phyloP scores from a whole-genome alignment of 108 stramenopile genomes.

The Nitzschia sp. region DNA sequence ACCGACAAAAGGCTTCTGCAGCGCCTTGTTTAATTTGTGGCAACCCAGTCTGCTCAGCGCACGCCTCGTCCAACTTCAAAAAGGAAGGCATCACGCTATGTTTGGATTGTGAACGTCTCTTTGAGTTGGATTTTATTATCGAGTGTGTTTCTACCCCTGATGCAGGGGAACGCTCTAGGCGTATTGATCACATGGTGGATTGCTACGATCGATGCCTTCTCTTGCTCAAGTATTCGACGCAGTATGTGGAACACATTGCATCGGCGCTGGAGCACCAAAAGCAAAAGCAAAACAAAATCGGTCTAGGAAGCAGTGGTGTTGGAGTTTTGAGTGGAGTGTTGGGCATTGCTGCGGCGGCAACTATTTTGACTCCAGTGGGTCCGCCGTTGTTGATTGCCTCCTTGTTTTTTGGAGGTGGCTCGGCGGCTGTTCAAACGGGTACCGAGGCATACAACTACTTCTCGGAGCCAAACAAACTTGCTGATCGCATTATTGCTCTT shows the following conservation, averaged over 20 bases:
- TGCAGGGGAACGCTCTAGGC: conserved; percentile 18
- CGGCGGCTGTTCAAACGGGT: conserved; percentile 58
- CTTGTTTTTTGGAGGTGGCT: conserved; percentile 66
- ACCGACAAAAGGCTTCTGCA: conserved; percentile 16
- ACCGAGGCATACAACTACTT: conserved; percentile 58
- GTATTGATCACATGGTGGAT: conserved; percentile 67
- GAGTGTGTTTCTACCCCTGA: conserved; percentile 48
- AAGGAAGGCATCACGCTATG: conserved; percentile 50
- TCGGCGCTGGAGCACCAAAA: conserved; percentile 45
- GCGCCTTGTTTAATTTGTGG: conserved; percentile 48
- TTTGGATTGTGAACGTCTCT: conserved; percentile 54
- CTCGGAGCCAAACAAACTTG: conserved; percentile 62
- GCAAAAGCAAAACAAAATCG: conserved; percentile 53
- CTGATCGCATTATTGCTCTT: conserved; percentile 65
- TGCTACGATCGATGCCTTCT: conserved; percentile 70
- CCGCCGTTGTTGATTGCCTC: conserved; percentile 73
- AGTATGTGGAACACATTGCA: conserved; percentile 62
- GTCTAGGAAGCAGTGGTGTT: conserved; percentile 50
- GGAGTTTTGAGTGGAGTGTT: conserved; percentile 60
- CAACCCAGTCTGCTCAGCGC: conserved; percentile 33
- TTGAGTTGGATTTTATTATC: conserved; percentile 68
- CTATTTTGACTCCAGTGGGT: conserved; percentile 67
- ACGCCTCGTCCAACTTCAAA: conserved; percentile 34
- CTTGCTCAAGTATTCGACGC: conserved; percentile 53
- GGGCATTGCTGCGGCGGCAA: conserved; percentile 63